These are phyloP conservation scores for Coniochaeta sp. DNA, from an alignment of 2,329 filamentous ascomycete genomes.

Conservation along the genomic window DNA sequence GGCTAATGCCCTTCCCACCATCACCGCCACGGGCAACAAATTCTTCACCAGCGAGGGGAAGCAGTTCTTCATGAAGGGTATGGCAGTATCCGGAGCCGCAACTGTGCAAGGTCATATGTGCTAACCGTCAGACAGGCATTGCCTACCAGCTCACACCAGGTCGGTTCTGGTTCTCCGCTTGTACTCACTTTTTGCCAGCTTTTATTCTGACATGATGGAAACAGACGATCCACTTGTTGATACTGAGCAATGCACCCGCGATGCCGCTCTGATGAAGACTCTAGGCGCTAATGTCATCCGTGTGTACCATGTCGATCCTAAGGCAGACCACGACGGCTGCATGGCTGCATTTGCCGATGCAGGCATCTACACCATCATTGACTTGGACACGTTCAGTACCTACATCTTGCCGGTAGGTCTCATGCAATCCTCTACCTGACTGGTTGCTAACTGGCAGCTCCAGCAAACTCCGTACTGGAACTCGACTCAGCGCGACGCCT, in stretches of 20 bases:
- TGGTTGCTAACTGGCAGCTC: background rate
- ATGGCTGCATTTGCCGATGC: conserved; percentile 74
- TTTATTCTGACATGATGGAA: conserved; percentile 5
- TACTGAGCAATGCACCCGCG: conserved; percentile 66
- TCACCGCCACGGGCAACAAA: conserved; percentile 63
- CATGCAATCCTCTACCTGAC: background rate
- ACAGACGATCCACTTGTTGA: conserved; percentile 67
- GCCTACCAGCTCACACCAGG: conserved; percentile 55
- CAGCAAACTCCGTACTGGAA: conserved; percentile 64
- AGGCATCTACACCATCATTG: conserved; percentile 78
- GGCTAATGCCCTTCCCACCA: conserved; percentile 35
- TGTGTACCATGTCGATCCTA: conserved; percentile 77
- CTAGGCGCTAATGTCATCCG: conserved; percentile 79
- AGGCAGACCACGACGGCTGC: conserved; percentile 65
- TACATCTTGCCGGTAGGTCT: conserved; percentile 55
- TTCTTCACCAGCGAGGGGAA: conserved; percentile 76
- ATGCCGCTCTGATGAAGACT: conserved; percentile 69
- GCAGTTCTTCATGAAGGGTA: conserved; percentile 81
- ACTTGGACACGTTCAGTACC: conserved; percentile 69
- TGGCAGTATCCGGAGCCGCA: background rate
- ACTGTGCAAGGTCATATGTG: background rate
- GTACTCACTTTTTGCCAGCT: background rate
- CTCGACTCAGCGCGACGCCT: conserved; percentile 59
- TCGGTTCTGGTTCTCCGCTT: conserved; percentile 18
- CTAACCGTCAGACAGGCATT: conserved; percentile 44